phyloP scores from a whole-genome alignment of 352 stramenopile species.

The Globisporangium emineosum region DNA sequence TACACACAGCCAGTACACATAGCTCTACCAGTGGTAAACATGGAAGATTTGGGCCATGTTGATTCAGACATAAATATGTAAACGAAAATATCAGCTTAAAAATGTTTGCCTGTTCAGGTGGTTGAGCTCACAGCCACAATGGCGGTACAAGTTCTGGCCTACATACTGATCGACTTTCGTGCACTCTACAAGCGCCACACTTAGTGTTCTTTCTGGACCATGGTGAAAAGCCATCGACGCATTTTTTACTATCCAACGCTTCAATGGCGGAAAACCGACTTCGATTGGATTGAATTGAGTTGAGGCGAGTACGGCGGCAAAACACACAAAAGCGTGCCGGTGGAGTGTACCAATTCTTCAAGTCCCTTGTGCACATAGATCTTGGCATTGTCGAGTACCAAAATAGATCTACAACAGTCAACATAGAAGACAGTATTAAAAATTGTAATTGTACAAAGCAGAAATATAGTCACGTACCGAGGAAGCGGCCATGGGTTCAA shows the following conservation, averaged over 20 bases:
- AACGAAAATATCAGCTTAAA: background rate
- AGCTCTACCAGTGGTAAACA: background rate
- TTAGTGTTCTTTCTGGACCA: background rate
- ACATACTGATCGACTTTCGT: background rate
- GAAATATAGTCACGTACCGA: background rate
- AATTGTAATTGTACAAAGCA: background rate
- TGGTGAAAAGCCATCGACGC: background rate
- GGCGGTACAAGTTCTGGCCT: background rate
- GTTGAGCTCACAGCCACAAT: background rate
- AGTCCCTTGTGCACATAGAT: background rate
- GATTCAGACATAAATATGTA: background rate
- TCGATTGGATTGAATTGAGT: slow-evolving; percentile 1
- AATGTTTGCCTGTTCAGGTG: background rate
- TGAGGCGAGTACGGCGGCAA: background rate
- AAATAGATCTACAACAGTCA: background rate
- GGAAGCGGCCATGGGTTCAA: background rate
- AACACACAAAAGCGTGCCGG: background rate
- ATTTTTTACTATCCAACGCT: background rate
- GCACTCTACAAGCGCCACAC: background rate
- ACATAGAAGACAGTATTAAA: background rate
- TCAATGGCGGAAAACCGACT: background rate
- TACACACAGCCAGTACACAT: background rate
- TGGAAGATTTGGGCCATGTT: background rate
- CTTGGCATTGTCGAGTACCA: background rate
- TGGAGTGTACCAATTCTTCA: background rate